Conservation (phyloP, 768 basidiomycete genomes). For the Omphalotus guepiniiformis region DNA sequence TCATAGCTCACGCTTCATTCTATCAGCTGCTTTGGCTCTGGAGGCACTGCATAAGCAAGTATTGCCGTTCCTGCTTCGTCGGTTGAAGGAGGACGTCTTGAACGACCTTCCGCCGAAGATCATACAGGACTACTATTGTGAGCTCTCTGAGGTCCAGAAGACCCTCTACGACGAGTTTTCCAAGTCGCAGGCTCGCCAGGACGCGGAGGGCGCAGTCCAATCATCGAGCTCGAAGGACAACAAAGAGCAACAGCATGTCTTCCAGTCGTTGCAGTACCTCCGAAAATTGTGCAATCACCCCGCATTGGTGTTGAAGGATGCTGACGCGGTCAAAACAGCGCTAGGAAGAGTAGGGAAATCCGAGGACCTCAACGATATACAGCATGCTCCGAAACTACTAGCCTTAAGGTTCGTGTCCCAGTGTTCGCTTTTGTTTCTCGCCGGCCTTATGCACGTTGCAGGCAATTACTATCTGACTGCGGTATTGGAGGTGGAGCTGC, state of each 20-base stretch:
- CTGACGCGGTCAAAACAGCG: conserved; percentile 51
- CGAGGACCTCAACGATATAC: conserved; percentile 64
- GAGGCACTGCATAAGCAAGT: conserved; percentile 99
- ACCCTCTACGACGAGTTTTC: conserved; percentile 92
- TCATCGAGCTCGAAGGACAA: conserved; percentile 33
- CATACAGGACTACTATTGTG: conserved; percentile 99
- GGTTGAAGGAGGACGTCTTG: conserved; percentile 96
- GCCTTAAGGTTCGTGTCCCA: conserved; percentile 69
- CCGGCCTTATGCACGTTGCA: conserved; percentile 24
- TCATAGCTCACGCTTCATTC: neutral
- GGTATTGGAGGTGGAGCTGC: conserved; percentile 70
- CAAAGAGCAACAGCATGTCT: conserved; percentile 77
- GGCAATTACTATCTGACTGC: conserved; percentile 92
- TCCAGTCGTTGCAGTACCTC: conserved; percentile 95
- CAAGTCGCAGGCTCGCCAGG: conserved; percentile 63
- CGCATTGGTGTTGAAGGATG: conserved; percentile 80
- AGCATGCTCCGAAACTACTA: conserved; percentile 90
- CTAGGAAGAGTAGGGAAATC: conserved; percentile 52
- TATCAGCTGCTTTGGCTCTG: conserved; percentile 82
- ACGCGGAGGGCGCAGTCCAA: conserved; percentile 63
- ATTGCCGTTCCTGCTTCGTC: conserved; percentile 92
- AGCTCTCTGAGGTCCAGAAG: conserved; percentile 92
- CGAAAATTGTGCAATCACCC: conserved; percentile 99
- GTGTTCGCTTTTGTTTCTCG: neutral
- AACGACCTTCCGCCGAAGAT: conserved; percentile 97